Evolutionary conservation across 441 rosid species (phyloP).

Genomic region (Pelargonium cotyledonis): DNA sequence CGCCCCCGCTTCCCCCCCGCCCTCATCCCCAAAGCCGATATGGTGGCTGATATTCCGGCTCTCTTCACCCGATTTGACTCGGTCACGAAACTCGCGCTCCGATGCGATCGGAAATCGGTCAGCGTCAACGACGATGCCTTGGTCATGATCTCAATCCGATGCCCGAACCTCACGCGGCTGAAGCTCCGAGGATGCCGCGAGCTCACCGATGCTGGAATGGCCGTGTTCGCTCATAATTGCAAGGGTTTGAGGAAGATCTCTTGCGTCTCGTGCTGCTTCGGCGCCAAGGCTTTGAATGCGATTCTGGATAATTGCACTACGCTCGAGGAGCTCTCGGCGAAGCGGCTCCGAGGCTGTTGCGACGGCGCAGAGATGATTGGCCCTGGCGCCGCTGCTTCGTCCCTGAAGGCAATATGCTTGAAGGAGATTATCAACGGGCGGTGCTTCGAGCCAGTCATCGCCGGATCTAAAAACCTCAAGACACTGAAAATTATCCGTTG

Average conservation of each 20-base stretch:
- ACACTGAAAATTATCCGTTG: slow-evolving; percentile 55
- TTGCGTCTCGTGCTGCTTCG: slow-evolving; percentile 47
- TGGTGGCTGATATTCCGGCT: slow-evolving; percentile 25
- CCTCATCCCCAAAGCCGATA: slow-evolving; percentile 40
- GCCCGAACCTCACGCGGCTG: slow-evolving; percentile 40
- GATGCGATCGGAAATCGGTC: slow-evolving; percentile 44
- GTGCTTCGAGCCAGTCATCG: slow-evolving; percentile 43
- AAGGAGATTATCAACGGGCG: slow-evolving; percentile 58
- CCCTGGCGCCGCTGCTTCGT: slow-evolving; percentile 29
- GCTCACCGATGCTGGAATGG: slow-evolving; percentile 48
- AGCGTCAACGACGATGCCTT: slow-evolving; percentile 47
- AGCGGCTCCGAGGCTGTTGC: slow-evolving; percentile 44
- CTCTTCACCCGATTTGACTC: slow-evolving; percentile 45
- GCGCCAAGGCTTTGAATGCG: slow-evolving; percentile 45
- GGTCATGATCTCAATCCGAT: slow-evolving; percentile 34
- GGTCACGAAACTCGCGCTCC: slow-evolving; percentile 45
- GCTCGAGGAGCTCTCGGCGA: slow-evolving; percentile 52
- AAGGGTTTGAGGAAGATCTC: slow-evolving; percentile 39
- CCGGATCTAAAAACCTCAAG: slow-evolving; percentile 34
- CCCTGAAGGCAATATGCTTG: slow-evolving; percentile 46
- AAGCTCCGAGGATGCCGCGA: slow-evolving; percentile 68
- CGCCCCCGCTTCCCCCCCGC: too few species aligned
- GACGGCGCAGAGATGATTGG: slow-evolving; percentile 35
- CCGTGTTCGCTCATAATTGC: slow-evolving; percentile 37
- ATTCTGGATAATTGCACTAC: slow-evolving; percentile 39